Evolutionary conservation across 208 protist genomes (phyloP).

Genomic region (Blechomonas ayalai): DNA sequence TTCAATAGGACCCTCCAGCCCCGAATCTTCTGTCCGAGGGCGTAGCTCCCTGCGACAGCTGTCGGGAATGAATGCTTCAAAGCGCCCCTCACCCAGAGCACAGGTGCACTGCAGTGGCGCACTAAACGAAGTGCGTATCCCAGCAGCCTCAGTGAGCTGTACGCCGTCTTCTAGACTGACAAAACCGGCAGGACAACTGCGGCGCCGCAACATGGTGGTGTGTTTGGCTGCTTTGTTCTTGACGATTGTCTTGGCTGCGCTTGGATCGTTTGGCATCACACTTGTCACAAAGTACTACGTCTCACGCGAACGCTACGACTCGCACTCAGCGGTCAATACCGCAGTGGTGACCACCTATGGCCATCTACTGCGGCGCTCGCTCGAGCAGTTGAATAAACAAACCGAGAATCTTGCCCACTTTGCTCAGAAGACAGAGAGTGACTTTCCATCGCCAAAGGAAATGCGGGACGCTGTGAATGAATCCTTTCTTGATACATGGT

Average conservation of each 20-base stretch:
- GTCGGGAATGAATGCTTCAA: too few species aligned
- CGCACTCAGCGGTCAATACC: slow-evolving; percentile 16
- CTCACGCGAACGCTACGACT: slow-evolving; percentile 10
- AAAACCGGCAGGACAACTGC: slow-evolving; percentile 7
- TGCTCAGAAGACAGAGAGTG: not conserved
- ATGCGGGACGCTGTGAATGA: slow-evolving; percentile 18
- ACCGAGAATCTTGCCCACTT: slow-evolving; percentile 14
- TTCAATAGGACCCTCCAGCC: too few species aligned
- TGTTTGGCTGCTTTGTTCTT: slow-evolving; percentile 12
- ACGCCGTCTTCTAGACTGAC: not conserved
- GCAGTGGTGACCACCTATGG: slow-evolving; percentile 42
- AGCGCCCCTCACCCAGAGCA: too few species aligned
- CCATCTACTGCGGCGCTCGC: slow-evolving; percentile 13
- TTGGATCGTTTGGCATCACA: slow-evolving; percentile 25
- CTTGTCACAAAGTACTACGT: slow-evolving; percentile 28
- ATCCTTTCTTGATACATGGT: slow-evolving; percentile 21
- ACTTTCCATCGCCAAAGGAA: not conserved
- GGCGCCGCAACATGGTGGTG: slow-evolving; percentile 18
- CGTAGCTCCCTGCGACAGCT: too few species aligned
- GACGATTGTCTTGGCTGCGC: slow-evolving; percentile 29
- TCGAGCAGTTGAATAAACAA: slow-evolving; percentile 9
- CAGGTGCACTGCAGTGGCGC: too few species aligned
- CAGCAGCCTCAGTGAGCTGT: not conserved
- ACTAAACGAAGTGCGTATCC: too few species aligned
- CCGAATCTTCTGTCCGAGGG: too few species aligned